A percentile compares a stretch with the other conserved stretches of the same genome.
phyloP scores from a whole-genome alignment of 2,329 filamentous ascomycete species.

The Furcasterigmium furcatum region DNA sequence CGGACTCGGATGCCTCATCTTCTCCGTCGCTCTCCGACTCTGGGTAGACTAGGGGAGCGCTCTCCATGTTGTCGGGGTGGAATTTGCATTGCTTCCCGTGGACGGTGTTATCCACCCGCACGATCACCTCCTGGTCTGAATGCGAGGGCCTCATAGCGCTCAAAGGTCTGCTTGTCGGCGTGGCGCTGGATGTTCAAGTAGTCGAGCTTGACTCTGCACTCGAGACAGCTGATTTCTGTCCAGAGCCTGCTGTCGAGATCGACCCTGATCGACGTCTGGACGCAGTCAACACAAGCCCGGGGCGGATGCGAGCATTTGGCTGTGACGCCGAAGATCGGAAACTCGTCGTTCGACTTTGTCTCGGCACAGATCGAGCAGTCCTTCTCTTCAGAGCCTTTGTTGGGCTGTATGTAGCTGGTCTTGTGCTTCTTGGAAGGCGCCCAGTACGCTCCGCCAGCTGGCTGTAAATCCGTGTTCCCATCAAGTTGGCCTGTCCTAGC shows the following conservation, averaged over 20 bases:
- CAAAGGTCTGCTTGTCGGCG: constrained; percentile 39
- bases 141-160: constrained; percentile 38
- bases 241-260: constrained; percentile 31
- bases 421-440: no score
- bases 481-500: no score
- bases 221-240: constrained; percentile 48
- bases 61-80: constrained; percentile 21
- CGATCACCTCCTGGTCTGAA: constrained; percentile 31
- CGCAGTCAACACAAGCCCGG: constrained; percentile 27
- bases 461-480: no score
- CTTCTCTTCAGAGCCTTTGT: no score
- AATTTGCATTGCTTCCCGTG: constrained; percentile 25
- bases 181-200: constrained; percentile 41
- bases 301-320: no score
- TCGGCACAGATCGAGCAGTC: no score
- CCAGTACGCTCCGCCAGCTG: no score
- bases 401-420: no score
- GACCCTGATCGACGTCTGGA: constrained; percentile 27
- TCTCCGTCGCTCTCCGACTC: not conserved
- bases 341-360: no score
- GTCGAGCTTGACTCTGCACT: constrained; percentile 40
- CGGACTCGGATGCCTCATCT: not conserved
- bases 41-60: no score
- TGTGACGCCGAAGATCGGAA: no score
- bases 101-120: constrained; percentile 25